These are phyloP conservation scores for Musa schizocarpa DNA, from an alignment of 176 grass and related monocot species.

Conservation along the genomic window DNA sequence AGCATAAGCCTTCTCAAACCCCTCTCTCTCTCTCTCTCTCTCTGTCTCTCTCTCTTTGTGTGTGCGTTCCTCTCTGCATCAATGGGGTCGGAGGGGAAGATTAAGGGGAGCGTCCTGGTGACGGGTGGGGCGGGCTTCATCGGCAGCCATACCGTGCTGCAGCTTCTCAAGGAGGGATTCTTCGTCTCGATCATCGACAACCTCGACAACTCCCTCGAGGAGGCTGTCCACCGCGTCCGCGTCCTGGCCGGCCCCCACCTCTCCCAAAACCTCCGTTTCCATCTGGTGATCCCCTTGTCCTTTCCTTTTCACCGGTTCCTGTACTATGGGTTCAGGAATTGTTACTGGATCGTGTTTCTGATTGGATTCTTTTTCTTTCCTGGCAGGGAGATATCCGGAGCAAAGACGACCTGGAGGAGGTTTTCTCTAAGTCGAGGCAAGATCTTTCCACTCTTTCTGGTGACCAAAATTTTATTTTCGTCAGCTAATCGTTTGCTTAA, in stretches of 20 bases:
- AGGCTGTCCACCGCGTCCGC: constrained; percentile 73
- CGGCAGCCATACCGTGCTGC: constrained; percentile 88
- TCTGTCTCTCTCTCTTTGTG: no score
- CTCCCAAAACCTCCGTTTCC: constrained; percentile 50
- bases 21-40: no score
- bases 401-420: constrained; percentile 59
- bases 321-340: constrained; percentile 1
- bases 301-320: background rate
- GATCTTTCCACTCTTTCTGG: no score
- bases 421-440: constrained; percentile 31
- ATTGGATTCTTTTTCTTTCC: no score
- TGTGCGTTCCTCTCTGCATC: no score
- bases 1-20: no score
- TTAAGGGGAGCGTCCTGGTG: constrained; percentile 48
- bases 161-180: constrained; percentile 58
- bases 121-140: constrained; percentile 90
- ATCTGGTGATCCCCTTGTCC: constrained; percentile 1
- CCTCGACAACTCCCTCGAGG: constrained; percentile 84
- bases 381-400: constrained; percentile 62
- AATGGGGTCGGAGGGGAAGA: no score
- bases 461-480: no score
- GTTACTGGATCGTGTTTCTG: no score
- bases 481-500: background rate
- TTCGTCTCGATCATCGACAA: constrained; percentile 72
- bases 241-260: constrained; percentile 57